phyloP scores from a whole-genome alignment of 352 stramenopile species.

The Phytophthora ohioensis region DNA sequence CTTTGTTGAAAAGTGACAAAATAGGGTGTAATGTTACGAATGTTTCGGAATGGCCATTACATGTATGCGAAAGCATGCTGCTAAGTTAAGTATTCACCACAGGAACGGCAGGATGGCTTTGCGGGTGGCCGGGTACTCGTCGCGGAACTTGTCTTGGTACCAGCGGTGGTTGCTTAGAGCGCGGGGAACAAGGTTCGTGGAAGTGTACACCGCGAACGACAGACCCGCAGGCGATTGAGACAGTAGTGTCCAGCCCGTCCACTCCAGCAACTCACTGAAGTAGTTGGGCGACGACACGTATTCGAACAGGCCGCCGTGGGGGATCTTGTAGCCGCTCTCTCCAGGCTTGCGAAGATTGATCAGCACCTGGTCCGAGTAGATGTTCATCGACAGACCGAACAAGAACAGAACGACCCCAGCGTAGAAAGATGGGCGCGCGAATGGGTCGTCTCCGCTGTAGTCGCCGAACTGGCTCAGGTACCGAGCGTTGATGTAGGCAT shows the following conservation, averaged over 20 bases:
- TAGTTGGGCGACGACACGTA: constrained; percentile 84
- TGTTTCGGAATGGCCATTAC: too few relatives aligned
- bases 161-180: constrained; percentile 62
- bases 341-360: constrained; percentile 69
- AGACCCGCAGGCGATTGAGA: constrained; percentile 61
- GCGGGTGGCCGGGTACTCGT: constrained; percentile 45
- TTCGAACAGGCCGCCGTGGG: constrained; percentile 67
- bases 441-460: constrained; percentile 50
- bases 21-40: neutral
- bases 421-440: constrained; percentile 61
- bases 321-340: constrained; percentile 69
- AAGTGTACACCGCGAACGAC: constrained; percentile 61
- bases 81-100: constrained; percentile 32
- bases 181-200: constrained; percentile 57
- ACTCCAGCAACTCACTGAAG: constrained; percentile 80
- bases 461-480: constrained; percentile 70
- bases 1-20: neutral
- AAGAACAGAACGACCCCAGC: constrained; percentile 57
- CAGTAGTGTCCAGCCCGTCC: constrained; percentile 70
- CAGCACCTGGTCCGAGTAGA: constrained; percentile 74
- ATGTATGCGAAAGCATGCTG: too few relatives aligned
- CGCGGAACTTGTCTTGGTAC: constrained; percentile 68
- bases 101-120: constrained; percentile 51
- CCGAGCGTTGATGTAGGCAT: constrained; percentile 76
- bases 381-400: constrained; percentile 65